Base-by-base conservation (phyloP, 2,329 filamentous ascomycete species). In the Hortaea werneckii region DNA sequence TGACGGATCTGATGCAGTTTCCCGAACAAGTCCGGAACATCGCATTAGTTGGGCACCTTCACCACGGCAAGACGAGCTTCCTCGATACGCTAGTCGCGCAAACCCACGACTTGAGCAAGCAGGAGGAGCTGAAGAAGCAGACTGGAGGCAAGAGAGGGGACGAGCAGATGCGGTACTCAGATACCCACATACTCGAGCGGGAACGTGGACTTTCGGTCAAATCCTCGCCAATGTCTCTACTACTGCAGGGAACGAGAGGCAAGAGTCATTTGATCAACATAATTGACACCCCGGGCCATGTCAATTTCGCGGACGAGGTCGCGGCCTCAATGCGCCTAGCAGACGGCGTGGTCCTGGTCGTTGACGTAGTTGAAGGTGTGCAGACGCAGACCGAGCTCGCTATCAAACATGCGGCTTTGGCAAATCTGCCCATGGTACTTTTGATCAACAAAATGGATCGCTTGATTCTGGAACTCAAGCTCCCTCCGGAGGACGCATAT, bases 351-450 rank as follows among this genome's bases (percentile, higher is more conserved):
- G 90, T 94, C 43, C 71, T 98, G 41, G 83, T 98, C 10, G 89
- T 98, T 11, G 92, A 98, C 64, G 87, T 95, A 20, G 87, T 98
- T 1, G 92, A 98, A 66, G 92, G 92, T n/a, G 89, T 98, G n/a
- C 92, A 96, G 69, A 78, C 92, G 58, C 95, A 95, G 65, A 94
- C 92, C 0, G 90, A 98, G 68, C 86, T 95, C 64, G 89, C 95
- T 58, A 95, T 98, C 69, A 94, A 87, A 68, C 87, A 98, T 65
- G 89, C 89, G 2, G 84, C 95, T 3, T 74, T 95, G 28, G 87
- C 95, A 63, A 86, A 88, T 57, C 74, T 96, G 4, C 90, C 92
- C 1, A 69, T 98, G 55, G 92, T 87, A 0, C 72, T 98, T 50
- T 80, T 98, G 46, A 77, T 98, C 68, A 98, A 96, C 76, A 98